Evolutionary conservation across 768 basidiomycete genomes (phyloP), one percentile per base, ranked within the genome.

Genomic region (Auricularia auricula-judae): DNA sequence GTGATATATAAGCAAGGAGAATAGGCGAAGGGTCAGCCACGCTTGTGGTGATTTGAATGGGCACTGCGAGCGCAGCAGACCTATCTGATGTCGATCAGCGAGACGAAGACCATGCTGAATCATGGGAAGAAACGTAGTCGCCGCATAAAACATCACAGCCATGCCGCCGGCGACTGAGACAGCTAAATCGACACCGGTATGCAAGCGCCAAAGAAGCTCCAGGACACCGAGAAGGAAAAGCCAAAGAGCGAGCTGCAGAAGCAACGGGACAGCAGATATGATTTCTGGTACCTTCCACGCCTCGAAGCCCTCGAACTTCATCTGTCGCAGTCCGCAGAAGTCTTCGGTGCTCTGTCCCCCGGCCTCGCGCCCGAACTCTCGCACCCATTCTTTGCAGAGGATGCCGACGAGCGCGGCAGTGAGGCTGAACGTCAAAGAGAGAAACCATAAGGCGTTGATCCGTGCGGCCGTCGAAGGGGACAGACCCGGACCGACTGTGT

Each of bases 391-490:
- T 51, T 72, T 71, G 36, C 70, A 70, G 35, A 72, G 59, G 65
- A 74, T 72, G 53, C 71, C 70, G 33, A 71, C 62, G 23, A 68
- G 68, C 1, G 72, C 70, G 0, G 71, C 66, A 18, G 68, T 42
- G 7, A 74, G 68, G 33, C 67, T 69, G 47, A 69, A 63, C 3
- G 68, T 62, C 14, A 74, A 71, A 47, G 69, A 70, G 1, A 68
- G 63, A 64, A 72, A 71, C 70, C 71, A 72, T 1, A 72, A 65
- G 11, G 54, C 61, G 61, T 73, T 74, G 61, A 73, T 63, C 77
- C 75, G 58, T 81, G 82, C 67, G 82, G 83, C 64, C 81, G 80
- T 62, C 79, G 61, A 21, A 29, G 29, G 29, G 29, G 29, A 29
- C 0, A 29, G 29, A 29, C 14, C 21, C 53, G 43, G n/a, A 44